Conservation (phyloP, 2,329 filamentous ascomycete genomes). For the Curvularia sp. region DNA sequence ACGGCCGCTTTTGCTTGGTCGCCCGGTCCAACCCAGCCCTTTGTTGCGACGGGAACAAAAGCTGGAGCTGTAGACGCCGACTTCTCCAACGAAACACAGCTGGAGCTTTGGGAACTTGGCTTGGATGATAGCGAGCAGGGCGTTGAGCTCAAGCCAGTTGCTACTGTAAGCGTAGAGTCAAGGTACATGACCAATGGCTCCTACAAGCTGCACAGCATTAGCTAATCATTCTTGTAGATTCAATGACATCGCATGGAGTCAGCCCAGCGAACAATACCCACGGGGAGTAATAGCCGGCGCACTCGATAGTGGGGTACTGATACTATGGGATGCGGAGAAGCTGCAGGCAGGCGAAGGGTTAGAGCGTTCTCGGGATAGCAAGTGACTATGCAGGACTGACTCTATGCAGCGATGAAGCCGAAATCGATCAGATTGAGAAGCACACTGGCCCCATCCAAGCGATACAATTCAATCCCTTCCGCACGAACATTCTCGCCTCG, state of each 20-base stretch:
- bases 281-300: conserved; percentile 93
- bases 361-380: conserved; percentile 47
- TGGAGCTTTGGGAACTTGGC: conserved; percentile 94
- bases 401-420: conserved; percentile 70
- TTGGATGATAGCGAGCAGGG: conserved; percentile 78
- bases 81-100: conserved; percentile 95
- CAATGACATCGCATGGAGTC: conserved; percentile 95
- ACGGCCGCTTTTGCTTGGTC: conserved; percentile 99
- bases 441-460: conserved; percentile 93
- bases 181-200: conserved; percentile 64
- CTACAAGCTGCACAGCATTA: background rate
- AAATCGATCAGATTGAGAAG: conserved; percentile 85
- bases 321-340: conserved; percentile 89
- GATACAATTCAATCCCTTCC: conserved; percentile 93
- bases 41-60: conserved; percentile 91
- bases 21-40: conserved; percentile 75
- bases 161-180: conserved; percentile 84
- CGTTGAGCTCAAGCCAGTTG: conserved; percentile 83
- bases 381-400: conserved; percentile 52
- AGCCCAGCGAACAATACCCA: conserved; percentile 77
- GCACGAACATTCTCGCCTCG: conserved; percentile 88
- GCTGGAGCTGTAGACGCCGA: conserved; percentile 95
- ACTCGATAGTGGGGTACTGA: conserved; percentile 90
- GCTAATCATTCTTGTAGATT: conserved; percentile 67
- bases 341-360: conserved; percentile 62